Base-by-base conservation (phyloP, 225 moss, liverwort and hornwort genomes). In the Antitrichia curtipendula region DNA sequence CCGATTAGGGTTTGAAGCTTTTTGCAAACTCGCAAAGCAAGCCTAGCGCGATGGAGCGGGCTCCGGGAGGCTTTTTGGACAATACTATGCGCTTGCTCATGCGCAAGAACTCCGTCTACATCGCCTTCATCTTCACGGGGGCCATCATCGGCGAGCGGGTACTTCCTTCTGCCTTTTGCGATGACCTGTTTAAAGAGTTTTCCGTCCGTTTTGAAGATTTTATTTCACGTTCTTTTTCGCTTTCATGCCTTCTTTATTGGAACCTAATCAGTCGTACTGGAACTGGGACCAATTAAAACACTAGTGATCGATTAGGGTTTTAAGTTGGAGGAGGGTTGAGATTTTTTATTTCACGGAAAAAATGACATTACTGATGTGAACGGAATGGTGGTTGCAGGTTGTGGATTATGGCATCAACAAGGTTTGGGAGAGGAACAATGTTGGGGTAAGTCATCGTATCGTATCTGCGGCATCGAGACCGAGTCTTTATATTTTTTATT, bases 121-220 rank as follows among this genome's bases (percentile, higher is more conserved):
- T 99, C 58, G 94, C 96, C 29, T 97, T 99, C 91, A 87, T 99
- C 90, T 90, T 99, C 85, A 92, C 94, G 61, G 97, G 99, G n/a
- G 97, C 99, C 75, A 93, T 99, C 84, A 90, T 97, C 87, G 99
- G 99, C 87, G 99, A 99, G 85, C 94, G 97, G 93, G 98, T 96
- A 91, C 32, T 36, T 76, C 58, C 62, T 10, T 12, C 57, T 85
- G 31, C 60, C 41, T 64, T 68, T 61, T 49, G 69, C 10, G 81
- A 63, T 43, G 63, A 29, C 16, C 38, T 68, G 6, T 23, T 62
- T 14, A 10, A 23, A 45, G 43, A 4, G 3, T 61, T 32, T 14
- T 79, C 69, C 40, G 34, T 40, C 32, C 59, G 4, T 15, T 53
- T 52, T n/a, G 23, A 62, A 59, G 77, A 36, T n/a, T 62, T 36